These are phyloP conservation scores for Mariannaea sp. DNA, from an alignment of 2,329 filamentous ascomycete species.

Conservation along the genomic window DNA sequence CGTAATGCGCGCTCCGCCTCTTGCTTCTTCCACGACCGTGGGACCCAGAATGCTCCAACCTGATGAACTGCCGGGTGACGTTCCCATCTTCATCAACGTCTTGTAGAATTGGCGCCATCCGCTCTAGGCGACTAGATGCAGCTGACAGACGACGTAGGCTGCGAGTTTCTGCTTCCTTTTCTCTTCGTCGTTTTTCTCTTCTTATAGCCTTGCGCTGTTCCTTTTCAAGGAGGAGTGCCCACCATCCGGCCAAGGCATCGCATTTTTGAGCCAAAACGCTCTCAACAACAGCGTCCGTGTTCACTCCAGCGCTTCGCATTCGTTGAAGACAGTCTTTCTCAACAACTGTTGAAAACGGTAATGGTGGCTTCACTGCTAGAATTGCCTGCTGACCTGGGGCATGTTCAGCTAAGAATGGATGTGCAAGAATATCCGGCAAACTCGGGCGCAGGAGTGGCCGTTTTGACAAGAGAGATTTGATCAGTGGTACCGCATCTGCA, in stretches of 20 bases:
- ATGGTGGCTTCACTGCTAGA: conserved; percentile 76
- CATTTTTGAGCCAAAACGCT: conserved; percentile 90
- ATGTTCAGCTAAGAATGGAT: conserved; percentile 86
- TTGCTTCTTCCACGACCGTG: conserved; percentile 77
- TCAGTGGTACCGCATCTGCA: conserved; percentile 74
- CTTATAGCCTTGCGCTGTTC: conserved; percentile 85
- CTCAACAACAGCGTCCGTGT: conserved; percentile 93
- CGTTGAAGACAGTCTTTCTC: conserved; percentile 91
- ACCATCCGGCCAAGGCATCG: conserved; percentile 92
- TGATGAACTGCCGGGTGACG: conserved; percentile 51
- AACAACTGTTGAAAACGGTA: conserved; percentile 81
- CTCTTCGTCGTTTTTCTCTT: conserved; percentile 80
- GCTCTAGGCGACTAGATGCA: conserved; percentile 84
- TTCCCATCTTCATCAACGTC: conserved; percentile 80
- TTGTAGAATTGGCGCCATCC: conserved; percentile 74
- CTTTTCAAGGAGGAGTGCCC: conserved; percentile 92
- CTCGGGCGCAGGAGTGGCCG: conserved; percentile 81
- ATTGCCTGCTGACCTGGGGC: conserved; percentile 89
- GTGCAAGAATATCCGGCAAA: conserved; percentile 81
- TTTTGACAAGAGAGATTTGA: conserved; percentile 85
- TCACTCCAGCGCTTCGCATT: conserved; percentile 91
- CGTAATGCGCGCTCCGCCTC: conserved; percentile 70
- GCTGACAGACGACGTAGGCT: conserved; percentile 82
- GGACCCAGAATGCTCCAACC: conserved; percentile 52
- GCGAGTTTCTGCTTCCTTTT: conserved; percentile 81